These are phyloP conservation scores for Mucor piriformis DNA, from an alignment of 371 early-diverging fungal genomes.

Conservation along the genomic window DNA sequence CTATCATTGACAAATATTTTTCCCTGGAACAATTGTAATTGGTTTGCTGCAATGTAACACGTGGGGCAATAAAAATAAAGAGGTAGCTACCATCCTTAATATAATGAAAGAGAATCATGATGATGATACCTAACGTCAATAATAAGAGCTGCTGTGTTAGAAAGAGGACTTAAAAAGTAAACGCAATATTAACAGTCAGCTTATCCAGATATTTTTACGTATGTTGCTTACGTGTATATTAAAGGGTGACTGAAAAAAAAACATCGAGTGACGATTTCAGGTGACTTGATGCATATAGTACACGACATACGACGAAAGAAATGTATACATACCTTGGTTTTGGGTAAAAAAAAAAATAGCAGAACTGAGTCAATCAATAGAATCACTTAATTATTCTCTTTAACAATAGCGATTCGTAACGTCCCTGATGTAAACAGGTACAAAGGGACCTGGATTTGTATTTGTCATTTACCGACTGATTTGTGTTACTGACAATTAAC, in stretches of 20 bases:
- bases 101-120: no score
- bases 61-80: neutral
- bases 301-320: neutral
- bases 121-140: no score
- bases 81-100: no score
- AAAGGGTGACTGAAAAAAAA: neutral
- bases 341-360: neutral
- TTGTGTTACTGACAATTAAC: neutral
- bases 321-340: neutral
- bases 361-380: neutral
- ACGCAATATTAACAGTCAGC: no score
- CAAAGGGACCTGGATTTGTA: neutral
- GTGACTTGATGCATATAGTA: neutral
- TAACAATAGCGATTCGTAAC: neutral
- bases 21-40: neutral
- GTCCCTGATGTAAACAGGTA: neutral
- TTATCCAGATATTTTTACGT: neutral
- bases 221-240: neutral
- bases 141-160: no score
- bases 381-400: neutral
- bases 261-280: neutral
- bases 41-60: neutral
- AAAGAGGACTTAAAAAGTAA: no score
- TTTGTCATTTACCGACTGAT: constrained; percentile 1
- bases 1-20: neutral